Evolutionary conservation across 208 protist genomes (phyloP).

Genomic region (Lotmaria passim): DNA sequence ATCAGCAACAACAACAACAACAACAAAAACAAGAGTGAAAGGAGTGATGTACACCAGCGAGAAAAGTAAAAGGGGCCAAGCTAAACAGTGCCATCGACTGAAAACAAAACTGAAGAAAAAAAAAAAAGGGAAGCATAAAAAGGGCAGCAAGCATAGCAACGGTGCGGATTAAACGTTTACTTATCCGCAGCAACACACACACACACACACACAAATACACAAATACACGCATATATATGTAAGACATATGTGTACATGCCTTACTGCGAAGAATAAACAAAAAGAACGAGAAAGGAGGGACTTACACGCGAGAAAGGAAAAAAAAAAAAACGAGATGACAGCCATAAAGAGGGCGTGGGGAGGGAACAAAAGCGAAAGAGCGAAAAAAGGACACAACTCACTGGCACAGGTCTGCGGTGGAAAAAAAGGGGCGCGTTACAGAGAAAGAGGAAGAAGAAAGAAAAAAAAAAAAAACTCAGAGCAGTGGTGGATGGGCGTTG

Average conservation of each 20-base stretch:
- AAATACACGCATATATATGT: constrained; percentile 12
- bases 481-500: too few relatives aligned
- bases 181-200: constrained; percentile 21
- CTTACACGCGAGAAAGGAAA: too few relatives aligned
- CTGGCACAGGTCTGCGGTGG: background rate
- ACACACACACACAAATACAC: constrained; percentile 19
- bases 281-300: background rate
- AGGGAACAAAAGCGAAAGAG: too few relatives aligned
- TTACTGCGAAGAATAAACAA: background rate
- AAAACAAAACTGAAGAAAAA: constrained; percentile 24
- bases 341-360: too few relatives aligned
- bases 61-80: background rate
- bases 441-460: background rate
- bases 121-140: constrained; percentile 12
- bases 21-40: constrained; percentile 17
- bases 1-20: too few relatives aligned
- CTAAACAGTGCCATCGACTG: background rate
- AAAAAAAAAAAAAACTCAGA: background rate
- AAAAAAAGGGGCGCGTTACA: background rate
- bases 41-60: background rate
- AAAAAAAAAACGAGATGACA: too few relatives aligned
- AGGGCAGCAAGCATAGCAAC: background rate
- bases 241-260: too few relatives aligned
- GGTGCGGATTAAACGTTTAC: too few relatives aligned
- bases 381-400: too few relatives aligned